Conservation (phyloP, 768 basidiomycete genomes). For the Amanita fuliginea region DNA sequence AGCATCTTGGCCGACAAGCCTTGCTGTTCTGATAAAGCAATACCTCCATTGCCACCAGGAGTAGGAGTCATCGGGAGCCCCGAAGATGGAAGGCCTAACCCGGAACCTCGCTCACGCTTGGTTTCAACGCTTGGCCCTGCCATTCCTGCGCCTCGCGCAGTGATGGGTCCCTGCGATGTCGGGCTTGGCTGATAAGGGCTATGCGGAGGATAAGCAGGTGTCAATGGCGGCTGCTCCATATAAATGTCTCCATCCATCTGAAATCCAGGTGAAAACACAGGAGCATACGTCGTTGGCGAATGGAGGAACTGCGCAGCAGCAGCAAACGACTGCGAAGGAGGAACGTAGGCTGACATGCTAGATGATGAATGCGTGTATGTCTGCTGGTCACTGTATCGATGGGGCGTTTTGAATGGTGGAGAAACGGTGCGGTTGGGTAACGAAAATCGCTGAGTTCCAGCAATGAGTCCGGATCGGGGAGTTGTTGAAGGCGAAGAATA, state of each 20-base stretch:
- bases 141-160: slow-evolving; percentile 34
- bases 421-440: slow-evolving; percentile 13
- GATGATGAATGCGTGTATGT: slow-evolving; percentile 16
- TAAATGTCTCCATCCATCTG: slow-evolving; percentile 9
- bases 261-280: slow-evolving; percentile 9
- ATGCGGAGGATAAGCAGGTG: slow-evolving; percentile 50
- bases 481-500: slow-evolving; percentile 8
- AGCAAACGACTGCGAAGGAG: slow-evolving; percentile 19
- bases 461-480: slow-evolving; percentile 29
- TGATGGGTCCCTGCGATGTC: slow-evolving; percentile 43
- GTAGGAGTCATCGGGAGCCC: slow-evolving; percentile 45
- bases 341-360: slow-evolving; percentile 20
- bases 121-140: slow-evolving; percentile 57
- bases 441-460: slow-evolving; percentile 52
- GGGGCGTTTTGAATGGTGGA: slow-evolving; percentile 5
- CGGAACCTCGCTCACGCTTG: slow-evolving; percentile 41
- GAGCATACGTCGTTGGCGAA: slow-evolving; percentile 45
- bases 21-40: slow-evolving; percentile 27
- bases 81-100: slow-evolving; percentile 3
- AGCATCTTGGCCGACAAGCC: neutral
- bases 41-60: slow-evolving; percentile 41
- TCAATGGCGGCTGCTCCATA: slow-evolving; percentile 28
- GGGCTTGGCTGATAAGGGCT: slow-evolving; percentile 40
- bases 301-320: slow-evolving; percentile 25
- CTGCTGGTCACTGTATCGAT: slow-evolving; percentile 7